A percentile compares a stretch with the other conserved stretches of the same genome.
Evolutionary conservation across 805 yeast species (phyloP).

Genomic region (Wickerhamomyces tratensis): DNA sequence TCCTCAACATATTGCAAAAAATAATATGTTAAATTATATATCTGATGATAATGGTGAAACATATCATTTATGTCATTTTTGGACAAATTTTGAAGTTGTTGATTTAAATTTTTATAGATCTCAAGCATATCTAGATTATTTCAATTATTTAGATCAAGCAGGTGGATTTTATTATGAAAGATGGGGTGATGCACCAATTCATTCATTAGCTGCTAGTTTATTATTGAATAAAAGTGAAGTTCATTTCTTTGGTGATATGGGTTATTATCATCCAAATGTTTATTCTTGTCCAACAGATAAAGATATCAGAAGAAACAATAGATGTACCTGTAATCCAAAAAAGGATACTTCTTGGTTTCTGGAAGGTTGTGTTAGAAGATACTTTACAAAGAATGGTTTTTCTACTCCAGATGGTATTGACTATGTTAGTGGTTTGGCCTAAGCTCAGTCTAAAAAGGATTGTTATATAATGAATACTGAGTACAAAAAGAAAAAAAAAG

Average conservation of each 20-base stretch:
- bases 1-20: conserved; percentile 47
- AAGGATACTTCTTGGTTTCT: conserved; percentile 62
- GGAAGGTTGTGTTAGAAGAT: conserved; percentile 56
- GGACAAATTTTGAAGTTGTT: conserved; percentile 90
- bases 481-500: too few species aligned
- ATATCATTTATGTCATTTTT: conserved; percentile 83
- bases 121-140: conserved; percentile 59
- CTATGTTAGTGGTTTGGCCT: too few species aligned
- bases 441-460: too few species aligned
- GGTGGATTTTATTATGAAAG: conserved; percentile 88
- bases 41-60: conserved; percentile 54
- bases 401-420: conserved; percentile 15
- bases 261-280: conserved; percentile 66
- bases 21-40: conserved; percentile 54
- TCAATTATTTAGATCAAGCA: conserved; percentile 56
- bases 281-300: conserved; percentile 65
- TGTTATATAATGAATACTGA: too few species aligned
- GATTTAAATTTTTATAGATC: conserved; percentile 65
- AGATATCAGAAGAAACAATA: conserved; percentile 40
- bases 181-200: conserved; percentile 89
- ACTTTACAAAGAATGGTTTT: conserved; percentile 38
- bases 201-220: conserved; percentile 68
- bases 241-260: conserved; percentile 71
- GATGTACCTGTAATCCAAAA: conserved; percentile 62
- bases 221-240: conserved; percentile 53